Evolutionary conservation across 257 asterid genomes (phyloP).

Genomic region (Fraxinus quadrangulata): DNA sequence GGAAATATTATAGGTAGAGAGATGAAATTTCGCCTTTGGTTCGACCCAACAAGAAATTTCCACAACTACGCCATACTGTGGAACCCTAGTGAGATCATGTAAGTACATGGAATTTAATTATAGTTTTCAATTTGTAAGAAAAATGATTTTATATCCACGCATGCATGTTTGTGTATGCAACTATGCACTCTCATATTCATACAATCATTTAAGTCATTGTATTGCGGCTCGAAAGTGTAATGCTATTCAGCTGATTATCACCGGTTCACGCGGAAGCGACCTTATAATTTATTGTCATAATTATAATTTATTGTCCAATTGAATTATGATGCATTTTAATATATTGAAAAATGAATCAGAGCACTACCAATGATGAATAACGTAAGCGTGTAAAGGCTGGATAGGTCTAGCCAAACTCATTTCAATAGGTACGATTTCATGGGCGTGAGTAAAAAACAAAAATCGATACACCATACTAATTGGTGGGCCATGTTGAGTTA

Average conservation of each 20-base stretch:
- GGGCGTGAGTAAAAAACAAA: background rate
- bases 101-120: constrained; percentile 7
- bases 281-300: too few relatives aligned
- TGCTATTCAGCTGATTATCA: too few relatives aligned
- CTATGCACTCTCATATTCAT: background rate
- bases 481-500: background rate
- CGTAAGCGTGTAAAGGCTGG: background rate
- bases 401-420: background rate
- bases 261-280: too few relatives aligned
- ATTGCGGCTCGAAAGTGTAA: too few relatives aligned
- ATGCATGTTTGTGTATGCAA: background rate
- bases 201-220: too few relatives aligned
- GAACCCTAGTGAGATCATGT: constrained; percentile 80
- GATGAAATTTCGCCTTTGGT: constrained; percentile 82
- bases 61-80: constrained; percentile 88
- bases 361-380: too few relatives aligned
- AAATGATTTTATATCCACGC: background rate
- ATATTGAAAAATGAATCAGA: too few relatives aligned
- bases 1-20: constrained; percentile 76
- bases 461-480: background rate
- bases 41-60: constrained; percentile 68
- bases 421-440: background rate
- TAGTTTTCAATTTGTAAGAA: background rate
- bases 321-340: too few relatives aligned
- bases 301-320: too few relatives aligned